These are phyloP conservation scores for Nemania sp. DNA, from an alignment of 2,329 filamentous ascomycete species.

Conservation along the genomic window DNA sequence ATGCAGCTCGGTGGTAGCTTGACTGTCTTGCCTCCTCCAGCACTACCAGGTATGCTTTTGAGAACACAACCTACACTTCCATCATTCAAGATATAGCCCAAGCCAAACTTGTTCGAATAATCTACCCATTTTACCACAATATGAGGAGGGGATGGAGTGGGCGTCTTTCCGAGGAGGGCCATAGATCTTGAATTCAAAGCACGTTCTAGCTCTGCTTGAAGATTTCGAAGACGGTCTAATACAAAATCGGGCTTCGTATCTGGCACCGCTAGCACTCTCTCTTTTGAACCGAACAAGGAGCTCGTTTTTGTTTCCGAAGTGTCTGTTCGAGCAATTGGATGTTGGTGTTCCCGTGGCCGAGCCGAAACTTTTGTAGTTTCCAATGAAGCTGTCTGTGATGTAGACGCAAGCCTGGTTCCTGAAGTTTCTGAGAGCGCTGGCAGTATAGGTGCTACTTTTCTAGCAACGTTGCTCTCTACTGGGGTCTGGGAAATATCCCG, in stretches of 20 bases:
- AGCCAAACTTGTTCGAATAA: conserved; percentile 87
- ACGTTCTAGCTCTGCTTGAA: conserved; percentile 72
- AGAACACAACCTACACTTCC: conserved; percentile 81
- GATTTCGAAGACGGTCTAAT: conserved; percentile 64
- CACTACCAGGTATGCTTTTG: conserved; percentile 64
- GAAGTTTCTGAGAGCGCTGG: conserved; percentile 30
- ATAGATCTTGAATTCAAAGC: conserved; percentile 73
- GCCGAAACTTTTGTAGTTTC: conserved; percentile 22
- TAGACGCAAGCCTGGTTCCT: conserved; percentile 18
- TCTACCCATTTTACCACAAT: conserved; percentile 87
- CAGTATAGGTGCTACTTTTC: conserved; percentile 38
- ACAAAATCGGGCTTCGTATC: conserved; percentile 70
- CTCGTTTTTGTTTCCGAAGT: conserved; percentile 43
- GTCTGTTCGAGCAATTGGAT: conserved; percentile 21
- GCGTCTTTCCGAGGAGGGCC: conserved; percentile 68
- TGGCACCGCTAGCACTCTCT: conserved; percentile 62
- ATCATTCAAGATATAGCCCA: conserved; percentile 86
- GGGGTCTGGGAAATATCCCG: conserved; percentile 47
- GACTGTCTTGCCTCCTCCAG: conserved; percentile 62
- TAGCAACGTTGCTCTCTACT: conserved; percentile 43
- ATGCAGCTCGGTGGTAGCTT: conserved; percentile 77
- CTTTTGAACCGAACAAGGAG: conserved; percentile 68
- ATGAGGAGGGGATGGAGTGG: conserved; percentile 68
- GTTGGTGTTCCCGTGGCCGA: conserved; percentile 32
- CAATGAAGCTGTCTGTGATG: conserved; percentile 23